Evolutionary conservation across 495 filamentous ascomycete species (phyloP), one percentile per base, ranked within the genome.

Genomic region (Penicillium roqueforti): DNA sequence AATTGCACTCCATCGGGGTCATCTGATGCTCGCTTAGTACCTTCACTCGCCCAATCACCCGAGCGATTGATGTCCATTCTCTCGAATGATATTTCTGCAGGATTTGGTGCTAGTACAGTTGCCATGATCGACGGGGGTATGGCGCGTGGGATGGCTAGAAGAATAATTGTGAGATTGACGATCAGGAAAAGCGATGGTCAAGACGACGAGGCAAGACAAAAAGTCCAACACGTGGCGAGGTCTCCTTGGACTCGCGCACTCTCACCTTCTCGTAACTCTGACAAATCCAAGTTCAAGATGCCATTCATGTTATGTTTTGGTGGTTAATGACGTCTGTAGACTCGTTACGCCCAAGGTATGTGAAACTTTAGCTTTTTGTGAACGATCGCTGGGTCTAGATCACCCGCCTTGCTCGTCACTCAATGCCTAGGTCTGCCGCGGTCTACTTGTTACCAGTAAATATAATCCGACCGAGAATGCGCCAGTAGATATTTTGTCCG

Each of bases 331-430:
- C 46, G 54, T 56, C 47, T 46, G 22, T 49, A 11, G 11, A 16
- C 46, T 45, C 37, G 18, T 10, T 29, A 29, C 40, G 47, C 54
- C 54, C 46, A 38, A 19, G 54, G 39, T 50, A 51, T 31, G 46
- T 46, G 46, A 56, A 56, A 20, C 54, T 56, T 37, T 31, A 26
- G 32, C 29, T 39, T 19, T 37, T 22, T 20, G 26, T 23, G 22
- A 23, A 23, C 2, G 22, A 23, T 23, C 22, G 22, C 22, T n/a
- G n/a, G n/a, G n/a, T 23, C 22, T 23, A 23, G 22, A 23, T 23
- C 22, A 23, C 22, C n/a, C n/a, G n/a, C n/a, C n/a, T n/a, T n/a
- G n/a, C n/a, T n/a, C n/a, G n/a, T n/a, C n/a, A n/a, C n/a, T n/a
- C n/a, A n/a, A n/a, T n/a, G n/a, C n/a, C n/a, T n/a, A n/a, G n/a